Evolutionary conservation across 1,284 basidiomycete species (phyloP), one percentile per base, ranked within the genome.

Genomic region (Ganoderma meredithae): DNA sequence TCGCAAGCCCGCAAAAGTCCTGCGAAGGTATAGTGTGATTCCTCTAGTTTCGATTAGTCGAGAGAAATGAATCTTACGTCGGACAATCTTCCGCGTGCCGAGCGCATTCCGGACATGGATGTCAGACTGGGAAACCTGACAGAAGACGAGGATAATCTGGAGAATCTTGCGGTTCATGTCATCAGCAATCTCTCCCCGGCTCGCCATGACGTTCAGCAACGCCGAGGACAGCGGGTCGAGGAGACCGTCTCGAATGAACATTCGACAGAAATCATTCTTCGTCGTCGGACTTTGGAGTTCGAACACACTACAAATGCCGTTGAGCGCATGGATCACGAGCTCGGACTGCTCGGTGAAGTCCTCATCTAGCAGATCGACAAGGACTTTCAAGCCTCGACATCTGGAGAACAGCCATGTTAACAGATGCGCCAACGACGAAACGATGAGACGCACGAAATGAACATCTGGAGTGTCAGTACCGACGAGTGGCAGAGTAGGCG

Each of bases 251-350:
- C 95, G 89, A 40, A 98, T 96, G 81, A 99, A 97, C 94, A 99
- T 98, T 19, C 97, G 90, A 78, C 97, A 99, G 78, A 99, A 98
- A 80, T 99, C 97, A 77, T 97, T 98, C 76, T 98, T 95, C 9
- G 96, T 97, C 9, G 96, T 98, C 1, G 97, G 95, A 62, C 94
- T 96, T 80, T 97, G 90, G 12, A 99, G 86, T 73, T 99, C 97
- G 76, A 99, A 97, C 2, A 99, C 97, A 73, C 92, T 95, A 65
- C 93, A 92, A 65, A 99, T 96, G 13, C 97, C 97, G 69, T 97
- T 95, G 3, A 99, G 86, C 0, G 97, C 96, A 71, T 97, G 95
- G 55, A 95, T 92, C 49, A 99, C 93, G n/a, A 99, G 88, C 61
- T 96, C 93, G 33, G 88, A 90, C 82, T 93, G 96, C 78, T 92